A percentile compares a stretch with the other conserved stretches of the same genome.
Conservation (phyloP, 495 filamentous ascomycete species). For the Pyronema domesticum region DNA sequence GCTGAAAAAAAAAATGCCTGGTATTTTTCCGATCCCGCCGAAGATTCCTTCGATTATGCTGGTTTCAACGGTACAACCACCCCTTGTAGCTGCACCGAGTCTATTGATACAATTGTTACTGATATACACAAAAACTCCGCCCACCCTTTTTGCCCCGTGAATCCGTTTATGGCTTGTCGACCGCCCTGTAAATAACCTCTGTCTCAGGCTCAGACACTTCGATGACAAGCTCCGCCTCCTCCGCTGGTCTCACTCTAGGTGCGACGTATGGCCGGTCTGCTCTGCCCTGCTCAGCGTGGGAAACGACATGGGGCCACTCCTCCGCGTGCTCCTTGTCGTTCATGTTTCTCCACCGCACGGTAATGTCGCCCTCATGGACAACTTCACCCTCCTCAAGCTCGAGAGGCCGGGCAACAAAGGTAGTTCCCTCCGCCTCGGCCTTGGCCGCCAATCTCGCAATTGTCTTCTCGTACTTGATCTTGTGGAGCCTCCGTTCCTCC, state of each 20-base stretch:
- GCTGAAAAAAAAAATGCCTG: too few species aligned
- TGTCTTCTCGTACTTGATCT: conserved; percentile 21
- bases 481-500: conserved; percentile 16
- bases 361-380: conserved; percentile 26
- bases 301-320: conserved; percentile 50
- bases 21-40: too few species aligned
- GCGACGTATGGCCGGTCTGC: conserved; percentile 15
- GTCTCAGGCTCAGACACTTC: too few species aligned
- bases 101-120: too few species aligned
- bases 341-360: conserved; percentile 53
- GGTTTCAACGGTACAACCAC: too few species aligned
- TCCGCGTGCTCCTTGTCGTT: conserved; percentile 47
- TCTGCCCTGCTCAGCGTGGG: conserved; percentile 31
- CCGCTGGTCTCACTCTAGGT: conserved; percentile 1
- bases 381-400: conserved; percentile 4
- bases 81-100: too few species aligned
- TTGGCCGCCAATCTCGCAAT: conserved; percentile 17
- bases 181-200: too few species aligned
- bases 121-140: too few species aligned
- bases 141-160: too few species aligned
- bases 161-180: too few species aligned
- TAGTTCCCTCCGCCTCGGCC: conserved; percentile 10
- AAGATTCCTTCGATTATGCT: too few species aligned
- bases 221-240: neutral
- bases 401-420: conserved; percentile 24